Base-by-base conservation (phyloP, 2,329 filamentous ascomycete species). In the Davidsoniella neocaledoniae region DNA sequence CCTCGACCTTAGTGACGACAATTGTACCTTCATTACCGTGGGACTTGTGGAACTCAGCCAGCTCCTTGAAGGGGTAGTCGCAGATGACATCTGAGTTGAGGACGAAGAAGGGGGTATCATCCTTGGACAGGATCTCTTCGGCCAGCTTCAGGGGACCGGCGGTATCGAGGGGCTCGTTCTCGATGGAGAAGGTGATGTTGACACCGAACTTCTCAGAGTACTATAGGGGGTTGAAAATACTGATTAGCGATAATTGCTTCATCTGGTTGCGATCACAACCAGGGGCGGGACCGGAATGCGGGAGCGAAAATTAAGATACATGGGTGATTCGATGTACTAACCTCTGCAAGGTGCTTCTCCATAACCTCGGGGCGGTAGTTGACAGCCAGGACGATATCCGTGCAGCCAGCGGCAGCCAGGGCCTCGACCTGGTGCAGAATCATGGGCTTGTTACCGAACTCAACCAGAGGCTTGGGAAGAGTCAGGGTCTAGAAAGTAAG, bases 391-490 rank as follows among this genome's bases (percentile, higher is more conserved):
- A 98, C 90, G 61, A 98, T 94, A 70, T 96, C 88, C 55, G 86
- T 96, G 57, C 96, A 91, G 65, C 90, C 90, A 53, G 87, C 90
- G 54, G 81, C 83, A 58, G 91, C 90, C 58, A 98, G 77, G 57
- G 86, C 87, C 71, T 95, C 87, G 60, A 98, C 86, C 70, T 98
- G 90, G 70, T 96, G 90, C 62, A 93, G 76, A 67, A 98, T 96
- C 90, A 98, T 98, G 64, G 88, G 91, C 71, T 91, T 90, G 77
- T 98, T 98, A 63, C 79, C 87, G 63, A 98, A 98, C 71, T 98
- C 55, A 62, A 98, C 91, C 58, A 98, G 77, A 57, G 91, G 90
- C 70, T 96, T 98, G 55, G 90, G 90, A 58, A 95, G 84, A 47
- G 91, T 95, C 63, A 98, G 79, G 60, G 90, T 98, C 86, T 94